A percentile compares a stretch with the other conserved stretches of the same genome.
Conservation (phyloP, 768 basidiomycete species). For the Exsudoporus frostii region DNA sequence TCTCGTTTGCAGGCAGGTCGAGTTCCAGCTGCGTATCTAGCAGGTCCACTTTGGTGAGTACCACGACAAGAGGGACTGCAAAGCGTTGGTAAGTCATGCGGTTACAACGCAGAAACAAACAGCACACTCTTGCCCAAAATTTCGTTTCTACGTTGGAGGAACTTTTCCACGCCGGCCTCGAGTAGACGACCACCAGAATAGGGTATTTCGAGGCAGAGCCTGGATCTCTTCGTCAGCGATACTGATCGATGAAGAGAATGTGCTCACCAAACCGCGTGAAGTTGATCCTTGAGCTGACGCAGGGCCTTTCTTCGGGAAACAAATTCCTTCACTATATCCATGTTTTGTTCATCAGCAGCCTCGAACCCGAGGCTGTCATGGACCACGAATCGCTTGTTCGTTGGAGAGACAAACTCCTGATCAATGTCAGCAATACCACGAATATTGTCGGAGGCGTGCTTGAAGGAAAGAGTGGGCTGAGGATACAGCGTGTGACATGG, state of each 20-base stretch:
- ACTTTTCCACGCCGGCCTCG: slow-evolving; percentile 11
- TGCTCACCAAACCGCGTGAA: slow-evolving; percentile 16
- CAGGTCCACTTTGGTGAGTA: slow-evolving; percentile 16
- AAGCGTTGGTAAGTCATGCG: background rate
- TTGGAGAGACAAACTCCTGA: slow-evolving; percentile 10
- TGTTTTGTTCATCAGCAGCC: slow-evolving; percentile 6
- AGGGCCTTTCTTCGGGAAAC: slow-evolving; percentile 1
- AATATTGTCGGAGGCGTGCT: background rate
- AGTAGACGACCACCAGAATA: slow-evolving; percentile 14
- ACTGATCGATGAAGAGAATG: background rate
- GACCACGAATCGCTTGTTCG: slow-evolving; percentile 14
- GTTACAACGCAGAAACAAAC: background rate
- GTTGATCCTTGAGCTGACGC: slow-evolving; percentile 1
- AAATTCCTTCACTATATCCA: slow-evolving; percentile 1
- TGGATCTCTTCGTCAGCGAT: background rate
- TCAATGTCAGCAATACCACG: slow-evolving; percentile 14
- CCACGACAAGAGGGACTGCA: slow-evolving; percentile 12
- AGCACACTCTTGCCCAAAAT: slow-evolving; percentile 8
- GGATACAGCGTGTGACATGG: background rate
- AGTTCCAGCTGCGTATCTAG: slow-evolving; percentile 2
- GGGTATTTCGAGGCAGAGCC: slow-evolving; percentile 18
- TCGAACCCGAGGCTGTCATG: slow-evolving; percentile 20
- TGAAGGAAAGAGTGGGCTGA: background rate
- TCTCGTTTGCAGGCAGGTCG: background rate
- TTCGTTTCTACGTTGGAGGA: slow-evolving; percentile 1